phyloP scores from a whole-genome alignment of 208 protist genomes.

The Trypanosoma scelopori region DNA sequence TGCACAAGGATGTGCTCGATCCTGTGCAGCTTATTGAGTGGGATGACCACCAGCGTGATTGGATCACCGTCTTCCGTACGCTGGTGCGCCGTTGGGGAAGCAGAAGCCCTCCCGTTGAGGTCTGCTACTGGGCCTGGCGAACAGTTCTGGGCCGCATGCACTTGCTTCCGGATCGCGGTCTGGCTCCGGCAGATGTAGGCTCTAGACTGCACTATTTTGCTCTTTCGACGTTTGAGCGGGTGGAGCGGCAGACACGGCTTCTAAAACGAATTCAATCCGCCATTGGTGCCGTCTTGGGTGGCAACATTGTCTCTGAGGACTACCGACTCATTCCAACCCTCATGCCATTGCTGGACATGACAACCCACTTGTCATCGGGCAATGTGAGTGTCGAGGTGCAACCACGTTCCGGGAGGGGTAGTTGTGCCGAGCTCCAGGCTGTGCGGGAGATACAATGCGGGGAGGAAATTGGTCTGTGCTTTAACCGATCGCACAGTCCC shows the following conservation, averaged over 20 bases:
- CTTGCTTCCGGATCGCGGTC: constrained; percentile 57
- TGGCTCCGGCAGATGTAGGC: constrained; percentile 52
- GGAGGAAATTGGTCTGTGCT: constrained; percentile 73
- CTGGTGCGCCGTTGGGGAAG: constrained; percentile 48
- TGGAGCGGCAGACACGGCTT: constrained; percentile 46
- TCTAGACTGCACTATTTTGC: constrained; percentile 64
- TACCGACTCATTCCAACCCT: constrained; percentile 76
- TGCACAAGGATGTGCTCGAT: constrained; percentile 73
- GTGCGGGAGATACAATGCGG: constrained; percentile 65
- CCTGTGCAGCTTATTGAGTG: constrained; percentile 73
- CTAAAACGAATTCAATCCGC: constrained; percentile 34
- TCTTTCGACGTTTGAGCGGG: constrained; percentile 50
- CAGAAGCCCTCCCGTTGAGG: constrained; percentile 46
- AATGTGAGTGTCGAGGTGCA: constrained; percentile 77
- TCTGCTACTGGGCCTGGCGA: constrained; percentile 82
- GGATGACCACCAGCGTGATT: constrained; percentile 81
- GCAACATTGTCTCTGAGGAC: constrained; percentile 34
- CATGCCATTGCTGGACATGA: constrained; percentile 74
- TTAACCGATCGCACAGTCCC: constrained; percentile 57
- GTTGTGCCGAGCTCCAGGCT: constrained; percentile 71
- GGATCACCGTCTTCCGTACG: constrained; percentile 51
- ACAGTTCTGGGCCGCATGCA: constrained; percentile 73
- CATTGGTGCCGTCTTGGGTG: constrained; percentile 40
- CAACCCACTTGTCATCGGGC: constrained; percentile 53
- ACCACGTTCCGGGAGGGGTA: constrained; percentile 34